These are phyloP conservation scores for Diaporthe capsici DNA, from an alignment of 2,329 filamentous ascomycete genomes.

Conservation along the genomic window DNA sequence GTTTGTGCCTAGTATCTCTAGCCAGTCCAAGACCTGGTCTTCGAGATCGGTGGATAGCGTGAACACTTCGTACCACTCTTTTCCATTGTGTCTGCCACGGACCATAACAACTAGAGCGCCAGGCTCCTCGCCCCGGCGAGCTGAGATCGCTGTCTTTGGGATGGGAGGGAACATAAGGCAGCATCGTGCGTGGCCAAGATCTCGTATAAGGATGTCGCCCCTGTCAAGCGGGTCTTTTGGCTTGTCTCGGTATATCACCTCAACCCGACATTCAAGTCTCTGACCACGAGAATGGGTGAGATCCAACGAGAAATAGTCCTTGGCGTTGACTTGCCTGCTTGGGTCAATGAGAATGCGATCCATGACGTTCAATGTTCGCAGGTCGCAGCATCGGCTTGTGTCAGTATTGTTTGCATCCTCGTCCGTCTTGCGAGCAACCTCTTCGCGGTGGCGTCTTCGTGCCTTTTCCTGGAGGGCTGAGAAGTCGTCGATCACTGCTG, in stretches of 20 bases:
- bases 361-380: slow-evolving; percentile 80
- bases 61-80: slow-evolving; percentile 88
- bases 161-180: slow-evolving; percentile 96
- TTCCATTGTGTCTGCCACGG: slow-evolving; percentile 74
- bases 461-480: slow-evolving; percentile 82
- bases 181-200: slow-evolving; percentile 80
- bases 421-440: slow-evolving; percentile 81
- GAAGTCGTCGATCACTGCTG: slow-evolving; percentile 73
- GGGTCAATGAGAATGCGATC: slow-evolving; percentile 80
- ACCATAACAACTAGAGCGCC: slow-evolving; percentile 90
- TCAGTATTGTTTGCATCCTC: slow-evolving; percentile 90
- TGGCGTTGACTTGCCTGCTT: slow-evolving; percentile 86
- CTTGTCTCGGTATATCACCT: slow-evolving; percentile 88
- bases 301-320: slow-evolving; percentile 91
- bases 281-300: slow-evolving; percentile 92
- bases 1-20: slow-evolving; percentile 77
- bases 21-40: slow-evolving; percentile 86
- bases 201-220: slow-evolving; percentile 92
- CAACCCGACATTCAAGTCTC: slow-evolving; percentile 88
- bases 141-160: slow-evolving; percentile 80
- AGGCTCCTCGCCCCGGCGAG: slow-evolving; percentile 78
- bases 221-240: slow-evolving; percentile 73
- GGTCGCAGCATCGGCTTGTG: slow-evolving; percentile 82
- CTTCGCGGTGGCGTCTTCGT: slow-evolving; percentile 74
- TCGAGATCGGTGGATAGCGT: slow-evolving; percentile 83